These are phyloP conservation scores for Borealophlyctis nickersoniae DNA, from an alignment of 192 early-diverging fungal genomes.

Conservation along the genomic window DNA sequence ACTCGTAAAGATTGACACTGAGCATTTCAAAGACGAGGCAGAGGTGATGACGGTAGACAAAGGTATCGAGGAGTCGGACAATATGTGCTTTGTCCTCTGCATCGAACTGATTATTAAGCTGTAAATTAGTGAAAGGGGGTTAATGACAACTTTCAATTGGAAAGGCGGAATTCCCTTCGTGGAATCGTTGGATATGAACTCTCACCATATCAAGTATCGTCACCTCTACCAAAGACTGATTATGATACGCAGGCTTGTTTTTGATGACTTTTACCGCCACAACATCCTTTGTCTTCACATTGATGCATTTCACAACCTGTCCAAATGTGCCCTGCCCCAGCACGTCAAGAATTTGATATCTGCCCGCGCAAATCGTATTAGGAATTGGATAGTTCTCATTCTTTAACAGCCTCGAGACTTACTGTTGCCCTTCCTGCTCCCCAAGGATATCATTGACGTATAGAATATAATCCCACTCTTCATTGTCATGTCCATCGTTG, in stretches of 20 bases:
- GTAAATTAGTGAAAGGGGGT: conserved; percentile 4
- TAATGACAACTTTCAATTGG: conserved; percentile 3
- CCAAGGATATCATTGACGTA: conserved; percentile 97
- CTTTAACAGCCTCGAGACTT: conserved; percentile 12
- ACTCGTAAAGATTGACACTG: conserved; percentile 94
- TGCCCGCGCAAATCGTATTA: conserved; percentile 28
- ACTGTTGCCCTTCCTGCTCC: conserved; percentile 82
- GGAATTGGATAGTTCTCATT: background rate
- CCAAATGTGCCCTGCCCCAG: conserved; percentile 98
- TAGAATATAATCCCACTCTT: conserved; percentile 93
- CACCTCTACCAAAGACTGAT: conserved; percentile 96
- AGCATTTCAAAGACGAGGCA: conserved; percentile 97
- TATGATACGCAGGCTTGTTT: conserved; percentile 96
- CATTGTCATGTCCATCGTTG: conserved; percentile 94
- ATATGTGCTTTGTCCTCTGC: conserved; percentile 84
- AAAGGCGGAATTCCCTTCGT: background rate
- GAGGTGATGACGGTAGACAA: conserved; percentile 89
- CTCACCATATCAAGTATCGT: conserved; percentile 82
- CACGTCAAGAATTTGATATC: conserved; percentile 89
- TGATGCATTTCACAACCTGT: conserved; percentile 94
- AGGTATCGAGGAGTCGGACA: conserved; percentile 83
- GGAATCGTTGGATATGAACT: no score
- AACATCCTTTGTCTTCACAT: conserved; percentile 85
- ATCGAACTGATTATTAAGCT: conserved; percentile 90
- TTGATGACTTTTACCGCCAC: conserved; percentile 98